A percentile compares a stretch with the other conserved stretches of the same genome.
These are phyloP conservation scores for Eucalyptus cloeziana DNA, from an alignment of 345 rosid genomes.

Conservation along the genomic window DNA sequence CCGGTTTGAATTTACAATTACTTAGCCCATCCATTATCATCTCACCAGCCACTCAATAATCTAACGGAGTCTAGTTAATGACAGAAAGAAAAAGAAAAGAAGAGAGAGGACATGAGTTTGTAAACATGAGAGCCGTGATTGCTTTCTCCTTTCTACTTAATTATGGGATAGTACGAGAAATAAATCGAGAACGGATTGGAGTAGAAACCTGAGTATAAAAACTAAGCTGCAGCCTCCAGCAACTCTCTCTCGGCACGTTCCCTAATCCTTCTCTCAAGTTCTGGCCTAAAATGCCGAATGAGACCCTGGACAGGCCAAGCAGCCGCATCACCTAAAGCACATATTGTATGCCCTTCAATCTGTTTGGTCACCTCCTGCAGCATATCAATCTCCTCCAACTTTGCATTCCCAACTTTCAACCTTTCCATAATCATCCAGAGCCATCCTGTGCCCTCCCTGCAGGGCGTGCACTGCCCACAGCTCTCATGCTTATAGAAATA, in stretches of 20 bases:
- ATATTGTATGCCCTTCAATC: constrained; percentile 98
- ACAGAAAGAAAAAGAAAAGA: neutral
- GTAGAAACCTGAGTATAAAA: constrained; percentile 12
- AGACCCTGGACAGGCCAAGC: constrained; percentile 99
- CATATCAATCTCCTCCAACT: constrained; percentile 97
- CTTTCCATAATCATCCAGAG: constrained; percentile 99
- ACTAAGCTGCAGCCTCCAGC: constrained; percentile 80
- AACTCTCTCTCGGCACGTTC: constrained; percentile 88
- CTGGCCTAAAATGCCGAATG: constrained; percentile 95
- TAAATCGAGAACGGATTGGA: neutral
- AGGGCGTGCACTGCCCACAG: constrained; percentile 98
- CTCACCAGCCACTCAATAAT: neutral
- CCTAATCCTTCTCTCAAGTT: constrained; percentile 88
- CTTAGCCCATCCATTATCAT: neutral
- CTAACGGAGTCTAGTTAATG: neutral
- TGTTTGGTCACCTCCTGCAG: constrained; percentile 96
- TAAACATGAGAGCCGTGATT: neutral
- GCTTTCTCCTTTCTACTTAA: neutral
- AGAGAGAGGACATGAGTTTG: neutral
- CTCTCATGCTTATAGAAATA: constrained; percentile 98
- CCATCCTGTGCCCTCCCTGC: constrained; percentile 98
- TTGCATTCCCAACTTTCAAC: constrained; percentile 90
- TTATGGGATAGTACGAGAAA: neutral
- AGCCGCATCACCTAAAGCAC: constrained; percentile 99
- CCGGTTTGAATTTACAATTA: neutral